Conservation (phyloP, 2,329 filamentous ascomycete genomes). For the Neophaeococcomyces mojaviensis region DNA sequence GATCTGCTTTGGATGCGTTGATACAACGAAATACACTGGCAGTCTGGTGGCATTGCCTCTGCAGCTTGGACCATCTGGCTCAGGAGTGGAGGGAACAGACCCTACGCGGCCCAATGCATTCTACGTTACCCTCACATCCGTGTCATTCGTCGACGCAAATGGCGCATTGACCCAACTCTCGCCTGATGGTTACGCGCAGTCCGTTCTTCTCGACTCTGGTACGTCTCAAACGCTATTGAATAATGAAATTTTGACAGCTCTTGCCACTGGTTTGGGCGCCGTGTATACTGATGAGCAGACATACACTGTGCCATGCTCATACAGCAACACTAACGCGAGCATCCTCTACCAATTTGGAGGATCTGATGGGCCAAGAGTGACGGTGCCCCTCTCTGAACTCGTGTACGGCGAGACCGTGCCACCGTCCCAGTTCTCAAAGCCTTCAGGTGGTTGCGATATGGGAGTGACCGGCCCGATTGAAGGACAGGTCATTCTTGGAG, state of each 20-base stretch:
- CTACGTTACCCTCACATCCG: conserved; percentile 36
- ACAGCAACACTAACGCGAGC: conserved; percentile 32
- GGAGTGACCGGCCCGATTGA: conserved; percentile 54
- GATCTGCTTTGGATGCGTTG: conserved; percentile 68
- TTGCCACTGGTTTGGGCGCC: conserved; percentile 51
- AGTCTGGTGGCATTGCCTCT: conserved; percentile 56
- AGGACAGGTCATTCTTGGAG: conserved; percentile 57
- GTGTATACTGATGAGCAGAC: conserved; percentile 33
- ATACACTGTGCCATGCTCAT: conserved; percentile 37
- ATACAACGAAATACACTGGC: conserved; percentile 57
- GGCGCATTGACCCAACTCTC: conserved; percentile 33
- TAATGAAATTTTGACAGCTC: conserved; percentile 46
- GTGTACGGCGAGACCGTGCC: conserved; percentile 39
- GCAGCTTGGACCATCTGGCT: conserved; percentile 3
- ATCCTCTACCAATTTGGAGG: conserved; percentile 47
- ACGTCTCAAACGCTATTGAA: conserved; percentile 64
- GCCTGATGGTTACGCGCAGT: conserved; percentile 38
- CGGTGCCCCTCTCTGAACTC: conserved; percentile 43
- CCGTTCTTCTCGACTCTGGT: conserved; percentile 65
- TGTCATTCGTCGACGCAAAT: conserved; percentile 38
- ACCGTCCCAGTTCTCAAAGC: conserved; percentile 39
- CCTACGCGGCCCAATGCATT: conserved; percentile 46
- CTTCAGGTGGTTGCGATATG: conserved; percentile 55
- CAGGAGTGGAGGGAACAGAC: background rate
- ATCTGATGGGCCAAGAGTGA: conserved; percentile 27